Percentiles rank a stretch among this genome's conserved stretches.
These are phyloP conservation scores for Trichocomaceae sp. DNA, from an alignment of 2,329 filamentous ascomycete species.

Conservation along the genomic window DNA sequence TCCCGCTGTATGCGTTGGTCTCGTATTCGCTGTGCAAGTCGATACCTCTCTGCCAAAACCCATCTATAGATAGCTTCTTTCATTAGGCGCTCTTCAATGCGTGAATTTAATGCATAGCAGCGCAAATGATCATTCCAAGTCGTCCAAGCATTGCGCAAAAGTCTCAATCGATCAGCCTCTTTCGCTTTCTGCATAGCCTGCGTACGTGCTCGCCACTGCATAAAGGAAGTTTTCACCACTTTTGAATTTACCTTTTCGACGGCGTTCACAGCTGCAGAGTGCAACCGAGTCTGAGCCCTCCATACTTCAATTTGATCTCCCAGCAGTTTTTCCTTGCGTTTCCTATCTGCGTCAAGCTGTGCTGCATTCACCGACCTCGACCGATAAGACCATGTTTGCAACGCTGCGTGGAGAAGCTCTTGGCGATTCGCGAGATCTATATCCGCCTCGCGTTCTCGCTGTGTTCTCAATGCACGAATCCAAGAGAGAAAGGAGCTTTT, in stretches of 20 bases:
- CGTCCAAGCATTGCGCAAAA: conserved; percentile 53
- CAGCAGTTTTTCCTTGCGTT: conserved; percentile 28
- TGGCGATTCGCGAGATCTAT: conserved; percentile 29
- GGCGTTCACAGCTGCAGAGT: conserved; percentile 37
- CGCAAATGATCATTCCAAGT: conserved; percentile 58
- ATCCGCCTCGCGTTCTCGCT: conserved; percentile 34
- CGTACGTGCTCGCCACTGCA: conserved; percentile 45
- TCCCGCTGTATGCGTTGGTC: conserved; percentile 36
- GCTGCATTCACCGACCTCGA: conserved; percentile 22
- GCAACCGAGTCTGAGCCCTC: conserved; percentile 37
- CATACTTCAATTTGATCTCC: conserved; percentile 37
- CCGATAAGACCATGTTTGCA: conserved; percentile 32
- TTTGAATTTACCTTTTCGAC: conserved; percentile 40
- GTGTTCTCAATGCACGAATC: conserved; percentile 35
- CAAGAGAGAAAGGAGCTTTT: conserved; percentile 36
- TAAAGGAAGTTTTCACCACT: conserved; percentile 42
- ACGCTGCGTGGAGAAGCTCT: conserved; percentile 21
- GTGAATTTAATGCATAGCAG: conserved; percentile 45
- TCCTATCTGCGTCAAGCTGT: conserved; percentile 26
- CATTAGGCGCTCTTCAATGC: conserved; percentile 51
- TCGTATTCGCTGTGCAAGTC: conserved; percentile 34
- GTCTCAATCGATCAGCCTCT: conserved; percentile 45
- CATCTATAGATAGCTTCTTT: conserved; percentile 55
- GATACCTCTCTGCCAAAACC: conserved; percentile 47
- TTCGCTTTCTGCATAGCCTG: conserved; percentile 43